Evolutionary conservation across 2,329 filamentous ascomycete species (phyloP).

Genomic region (Hymenoscyphus fraxineus): DNA sequence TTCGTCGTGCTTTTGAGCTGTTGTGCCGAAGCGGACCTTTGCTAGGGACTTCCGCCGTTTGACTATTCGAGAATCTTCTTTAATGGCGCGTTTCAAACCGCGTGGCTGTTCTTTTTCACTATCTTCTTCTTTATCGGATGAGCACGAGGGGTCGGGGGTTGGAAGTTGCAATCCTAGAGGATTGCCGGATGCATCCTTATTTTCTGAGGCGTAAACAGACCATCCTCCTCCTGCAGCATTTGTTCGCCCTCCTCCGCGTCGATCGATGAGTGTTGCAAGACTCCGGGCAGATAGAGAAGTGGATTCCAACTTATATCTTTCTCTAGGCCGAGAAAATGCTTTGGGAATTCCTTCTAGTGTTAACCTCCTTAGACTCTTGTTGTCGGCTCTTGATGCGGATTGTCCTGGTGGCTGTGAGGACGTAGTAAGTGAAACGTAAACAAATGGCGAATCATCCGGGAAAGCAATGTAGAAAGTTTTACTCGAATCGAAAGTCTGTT

Average conservation of each 20-base stretch:
- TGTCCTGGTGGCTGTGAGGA: conserved; percentile 42
- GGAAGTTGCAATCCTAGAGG: conserved; percentile 48
- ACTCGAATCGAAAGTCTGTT: conserved; percentile 54
- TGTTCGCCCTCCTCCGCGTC: conserved; percentile 64
- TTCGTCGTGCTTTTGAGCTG: conserved; percentile 52
- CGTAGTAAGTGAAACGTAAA: conserved; percentile 66
- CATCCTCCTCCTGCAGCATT: conserved; percentile 75
- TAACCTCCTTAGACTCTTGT: conserved; percentile 63
- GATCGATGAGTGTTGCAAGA: conserved; percentile 63
- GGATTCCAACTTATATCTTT: conserved; percentile 65
- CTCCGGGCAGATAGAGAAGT: conserved; percentile 70
- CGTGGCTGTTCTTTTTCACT: conserved; percentile 12
- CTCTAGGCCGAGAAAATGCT: conserved; percentile 70
- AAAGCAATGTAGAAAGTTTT: conserved; percentile 78
- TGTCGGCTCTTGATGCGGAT: conserved; percentile 42
- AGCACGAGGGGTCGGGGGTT: conserved; percentile 40
- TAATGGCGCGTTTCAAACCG: conserved; percentile 29
- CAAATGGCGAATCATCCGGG: conserved; percentile 71
- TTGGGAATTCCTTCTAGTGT: conserved; percentile 78
- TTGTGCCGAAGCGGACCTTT: conserved; percentile 66
- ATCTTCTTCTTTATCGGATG: conserved; percentile 30
- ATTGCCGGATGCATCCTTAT: conserved; percentile 37
- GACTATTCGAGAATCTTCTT: conserved; percentile 36
- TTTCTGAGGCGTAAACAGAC: conserved; percentile 67
- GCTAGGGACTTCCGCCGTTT: conserved; percentile 63